These are phyloP conservation scores for Lasiodiplodia theobromae DNA, from an alignment of 2,329 filamentous ascomycete species.

Conservation along the genomic window DNA sequence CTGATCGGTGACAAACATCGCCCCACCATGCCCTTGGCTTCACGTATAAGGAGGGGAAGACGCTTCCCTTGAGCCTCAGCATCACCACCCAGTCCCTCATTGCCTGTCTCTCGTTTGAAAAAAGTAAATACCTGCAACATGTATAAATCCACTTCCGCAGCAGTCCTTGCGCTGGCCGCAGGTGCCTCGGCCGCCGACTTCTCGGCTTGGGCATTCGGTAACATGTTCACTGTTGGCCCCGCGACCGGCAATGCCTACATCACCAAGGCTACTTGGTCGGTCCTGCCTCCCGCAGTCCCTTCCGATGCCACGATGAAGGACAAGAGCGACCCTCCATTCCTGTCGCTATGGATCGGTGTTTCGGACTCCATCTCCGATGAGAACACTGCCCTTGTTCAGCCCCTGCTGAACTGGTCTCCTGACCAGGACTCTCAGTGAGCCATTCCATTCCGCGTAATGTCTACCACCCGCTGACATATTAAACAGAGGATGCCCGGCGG, in stretches of 20 bases:
- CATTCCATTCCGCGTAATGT: neutral
- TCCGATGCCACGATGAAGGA: neutral
- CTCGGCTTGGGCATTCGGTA: conserved; percentile 28
- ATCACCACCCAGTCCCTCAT: neutral
- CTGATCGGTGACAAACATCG: neutral
- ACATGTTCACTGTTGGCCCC: conserved; percentile 29
- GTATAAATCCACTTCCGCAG: neutral
- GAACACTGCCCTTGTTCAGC: conserved; percentile 13
- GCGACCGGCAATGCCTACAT: conserved; percentile 15
- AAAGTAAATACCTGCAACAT: neutral
- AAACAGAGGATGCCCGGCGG: neutral
- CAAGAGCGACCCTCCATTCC: neutral
- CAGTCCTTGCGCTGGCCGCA: conserved; percentile 1
- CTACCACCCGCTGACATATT: neutral
- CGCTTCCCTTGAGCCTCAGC: neutral
- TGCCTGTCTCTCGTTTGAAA: neutral
- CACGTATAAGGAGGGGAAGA: neutral
- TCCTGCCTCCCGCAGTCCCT: conserved; percentile 4
- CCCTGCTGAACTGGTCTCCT: conserved; percentile 25
- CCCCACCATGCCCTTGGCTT: neutral
- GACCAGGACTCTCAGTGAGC: conserved; percentile 19
- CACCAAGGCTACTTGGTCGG: conserved; percentile 28
- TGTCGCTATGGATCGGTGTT: conserved; percentile 28
- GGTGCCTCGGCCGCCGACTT: conserved; percentile 12
- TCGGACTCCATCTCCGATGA: conserved; percentile 22